These are phyloP conservation scores for Dactylellina drechsleri DNA, from an alignment of 2,329 filamentous ascomycete genomes.

Conservation along the genomic window DNA sequence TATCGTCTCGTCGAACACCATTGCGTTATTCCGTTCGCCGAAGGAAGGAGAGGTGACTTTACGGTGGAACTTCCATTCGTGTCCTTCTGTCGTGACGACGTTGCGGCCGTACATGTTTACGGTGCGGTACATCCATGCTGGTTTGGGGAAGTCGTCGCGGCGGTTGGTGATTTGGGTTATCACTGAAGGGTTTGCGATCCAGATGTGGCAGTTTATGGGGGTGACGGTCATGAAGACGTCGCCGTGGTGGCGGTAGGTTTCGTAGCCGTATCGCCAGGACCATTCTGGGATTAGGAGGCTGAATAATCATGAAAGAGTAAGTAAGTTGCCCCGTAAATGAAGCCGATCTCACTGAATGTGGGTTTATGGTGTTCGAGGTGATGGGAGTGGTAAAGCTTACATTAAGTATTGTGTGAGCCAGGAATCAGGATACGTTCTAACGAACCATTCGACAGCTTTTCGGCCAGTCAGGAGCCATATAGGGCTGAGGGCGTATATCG, in stretches of 20 bases:
- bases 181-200: conserved; percentile 58
- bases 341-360: too few relatives aligned
- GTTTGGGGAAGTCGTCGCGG: conserved; percentile 59
- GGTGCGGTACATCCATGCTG: conserved; percentile 58
- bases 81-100: conserved; percentile 59
- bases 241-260: conserved; percentile 69
- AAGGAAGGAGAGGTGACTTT: conserved; percentile 60
- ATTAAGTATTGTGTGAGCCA: conserved; percentile 54
- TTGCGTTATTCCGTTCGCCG: conserved; percentile 65
- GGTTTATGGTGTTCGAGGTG: too few relatives aligned
- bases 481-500: conserved; percentile 28
- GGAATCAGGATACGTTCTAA: conserved; percentile 40
- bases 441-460: conserved; percentile 55
- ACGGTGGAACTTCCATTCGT: conserved; percentile 60
- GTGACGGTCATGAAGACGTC: conserved; percentile 59
- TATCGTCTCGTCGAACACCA: conserved; percentile 49
- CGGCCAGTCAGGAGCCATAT: conserved; percentile 48
- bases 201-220: conserved; percentile 55
- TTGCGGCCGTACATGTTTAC: conserved; percentile 60
- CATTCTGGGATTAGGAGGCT: conserved; percentile 71
- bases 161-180: conserved; percentile 58
- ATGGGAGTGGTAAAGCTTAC: conserved; percentile 16
- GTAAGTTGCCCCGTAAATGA: not conserved
- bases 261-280: conserved; percentile 68
- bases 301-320: not conserved